These are phyloP conservation scores for Huiozyma naganishii DNA, from an alignment of 805 yeast species.

Conservation along the genomic window DNA sequence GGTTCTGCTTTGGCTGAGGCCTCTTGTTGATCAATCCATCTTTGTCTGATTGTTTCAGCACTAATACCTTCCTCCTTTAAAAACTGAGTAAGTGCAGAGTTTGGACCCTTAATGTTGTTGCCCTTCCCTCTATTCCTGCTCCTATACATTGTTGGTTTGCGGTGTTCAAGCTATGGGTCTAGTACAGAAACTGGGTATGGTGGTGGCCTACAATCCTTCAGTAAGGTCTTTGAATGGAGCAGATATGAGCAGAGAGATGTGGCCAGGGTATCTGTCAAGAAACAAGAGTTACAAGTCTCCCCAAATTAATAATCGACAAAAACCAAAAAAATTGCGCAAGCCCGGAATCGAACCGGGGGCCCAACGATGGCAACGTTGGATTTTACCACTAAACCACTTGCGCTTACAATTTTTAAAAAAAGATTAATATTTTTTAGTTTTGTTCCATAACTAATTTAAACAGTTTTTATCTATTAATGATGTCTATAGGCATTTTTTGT, in stretches of 20 bases:
- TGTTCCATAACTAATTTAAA: not conserved
- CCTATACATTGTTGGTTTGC: slow-evolving; percentile 14
- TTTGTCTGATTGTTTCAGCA: slow-evolving; percentile 60
- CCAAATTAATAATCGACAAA: not conserved
- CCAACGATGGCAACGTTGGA: slow-evolving; percentile 1
- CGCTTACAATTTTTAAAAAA: not conserved
- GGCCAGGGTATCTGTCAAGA: not conserved
- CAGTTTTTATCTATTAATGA: not conserved
- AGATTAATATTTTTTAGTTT: not conserved
- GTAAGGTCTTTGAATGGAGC: no score
- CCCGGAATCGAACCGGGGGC: slow-evolving; percentile 1
- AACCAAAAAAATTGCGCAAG: not conserved
- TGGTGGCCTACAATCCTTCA: no score
- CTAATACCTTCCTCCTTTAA: slow-evolving; percentile 80
- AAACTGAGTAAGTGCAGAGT: slow-evolving; percentile 85
- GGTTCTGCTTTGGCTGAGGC: slow-evolving; percentile 3
- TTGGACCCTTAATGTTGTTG: slow-evolving; percentile 40
- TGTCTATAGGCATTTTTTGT: no score
- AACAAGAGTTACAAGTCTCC: no score
- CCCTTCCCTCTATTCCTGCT: slow-evolving; percentile 15
- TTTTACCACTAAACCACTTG: slow-evolving; percentile 1
- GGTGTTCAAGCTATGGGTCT: no score
- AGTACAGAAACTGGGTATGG: no score
- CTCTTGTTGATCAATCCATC: slow-evolving; percentile 29
- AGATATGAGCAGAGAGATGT: no score